Conservation (phyloP, 148 eudicot species). For the Camellia granthamiana region DNA sequence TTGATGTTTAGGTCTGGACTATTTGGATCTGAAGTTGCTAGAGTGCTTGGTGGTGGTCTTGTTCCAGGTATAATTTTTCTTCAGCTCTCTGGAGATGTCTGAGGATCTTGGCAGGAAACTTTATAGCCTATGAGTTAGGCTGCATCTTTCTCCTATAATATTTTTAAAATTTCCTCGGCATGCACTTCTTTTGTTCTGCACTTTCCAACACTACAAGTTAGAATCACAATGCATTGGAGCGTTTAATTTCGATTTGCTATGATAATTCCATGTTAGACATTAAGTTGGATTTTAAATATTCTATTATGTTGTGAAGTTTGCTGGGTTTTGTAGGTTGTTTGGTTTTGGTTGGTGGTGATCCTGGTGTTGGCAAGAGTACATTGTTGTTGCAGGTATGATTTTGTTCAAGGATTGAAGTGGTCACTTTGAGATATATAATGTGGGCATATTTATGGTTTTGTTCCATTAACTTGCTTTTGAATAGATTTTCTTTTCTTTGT, state of each 20-base stretch:
- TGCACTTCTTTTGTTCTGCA: not conserved
- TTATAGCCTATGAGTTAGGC: slow-evolving; percentile 6
- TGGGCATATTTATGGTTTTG: not conserved
- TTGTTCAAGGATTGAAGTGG: not conserved
- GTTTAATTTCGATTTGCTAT: not conserved
- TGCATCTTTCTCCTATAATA: not conserved
- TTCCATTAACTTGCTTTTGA: slow-evolving; percentile 7
- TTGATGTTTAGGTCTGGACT: slow-evolving; percentile 52
- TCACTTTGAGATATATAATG: not conserved
- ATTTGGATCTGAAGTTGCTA: slow-evolving; percentile 80
- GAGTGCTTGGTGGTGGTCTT: slow-evolving; percentile 95
- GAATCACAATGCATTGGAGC: not conserved
- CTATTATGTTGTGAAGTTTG: not conserved
- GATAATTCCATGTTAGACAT: not conserved
- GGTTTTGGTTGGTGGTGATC: slow-evolving; percentile 94
- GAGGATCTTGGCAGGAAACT: not conserved
- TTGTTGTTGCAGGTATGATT: slow-evolving; percentile 68
- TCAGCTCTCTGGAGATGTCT: not conserved
- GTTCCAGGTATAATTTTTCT: slow-evolving; percentile 68
- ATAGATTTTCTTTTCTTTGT: not conserved
- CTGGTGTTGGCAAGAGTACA: slow-evolving; percentile 99
- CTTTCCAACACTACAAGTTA: not conserved
- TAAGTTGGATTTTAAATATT: not conserved
- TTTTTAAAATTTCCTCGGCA: not conserved
- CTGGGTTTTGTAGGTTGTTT: slow-evolving; percentile 61